Evolutionary conservation across 2,329 filamentous ascomycete genomes (phyloP), one percentile per base, ranked within the genome.

Genomic region (Neopestalotiopsis sp.): DNA sequence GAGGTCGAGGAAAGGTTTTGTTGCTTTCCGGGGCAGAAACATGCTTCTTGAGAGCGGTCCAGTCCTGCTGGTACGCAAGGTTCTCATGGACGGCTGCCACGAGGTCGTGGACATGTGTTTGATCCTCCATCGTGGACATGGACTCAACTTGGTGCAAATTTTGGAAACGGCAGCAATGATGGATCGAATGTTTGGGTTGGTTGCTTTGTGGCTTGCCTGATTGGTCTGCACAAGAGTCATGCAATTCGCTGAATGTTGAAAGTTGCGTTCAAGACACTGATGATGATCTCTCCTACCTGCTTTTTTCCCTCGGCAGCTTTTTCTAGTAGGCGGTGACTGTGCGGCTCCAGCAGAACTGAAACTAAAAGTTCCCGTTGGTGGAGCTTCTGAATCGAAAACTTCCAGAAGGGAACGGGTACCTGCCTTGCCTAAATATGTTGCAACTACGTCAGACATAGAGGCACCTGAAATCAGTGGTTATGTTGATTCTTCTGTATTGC

Each of bases 21-120:
- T 77, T 75, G 60, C 75, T 77, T n/a, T 73, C 64, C 28, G 68
- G 80, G 77, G 72, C 81, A 69, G 75, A 81, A 80, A 57, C 84
- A 78, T 91, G 85, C 24, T 89, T 76, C 63, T 85, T 79, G 60
- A 95, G 80, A 28, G 84, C 78, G 28, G 87, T 88, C 93, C 93
- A 96, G 76, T 91, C 87, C 79, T 95, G 93, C 78, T 95, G 92
- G 78, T 92, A 85, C 73, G 88, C 84, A 62, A 96, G 88, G 78
- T 95, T 94, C 78, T 91, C 87, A 66, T 89, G 83, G 64, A 95
- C 89, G 64, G 89, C 84, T 34, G 85, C 79, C 59, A 89, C 86
- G 62, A 93, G 86, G 65, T 80, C 75, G 4, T 75, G 74, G 64
- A 77, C 66, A 59, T 78, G 71, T 34, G 67, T 67, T 20, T 67